These are phyloP conservation scores for Forsythia suspensa DNA, from an alignment of 257 asterid species.

Conservation along the genomic window DNA sequence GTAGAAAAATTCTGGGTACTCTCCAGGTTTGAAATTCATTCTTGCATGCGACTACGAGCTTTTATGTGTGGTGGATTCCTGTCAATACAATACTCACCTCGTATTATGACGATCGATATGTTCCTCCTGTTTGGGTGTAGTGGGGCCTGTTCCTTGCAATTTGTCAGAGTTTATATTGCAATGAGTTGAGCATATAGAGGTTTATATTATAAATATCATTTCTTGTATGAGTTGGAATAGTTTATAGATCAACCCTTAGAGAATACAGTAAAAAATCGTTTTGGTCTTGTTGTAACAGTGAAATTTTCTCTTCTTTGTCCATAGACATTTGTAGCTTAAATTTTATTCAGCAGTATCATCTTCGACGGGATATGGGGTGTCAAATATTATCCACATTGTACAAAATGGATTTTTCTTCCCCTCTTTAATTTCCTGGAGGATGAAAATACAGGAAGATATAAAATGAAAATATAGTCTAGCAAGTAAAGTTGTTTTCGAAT, in stretches of 20 bases:
- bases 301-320: neutral
- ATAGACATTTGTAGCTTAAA: too few relatives aligned
- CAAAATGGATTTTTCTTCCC: neutral
- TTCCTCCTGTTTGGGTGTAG: neutral
- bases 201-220: slow-evolving; percentile 39
- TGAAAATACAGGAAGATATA: too few relatives aligned
- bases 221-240: slow-evolving; percentile 24
- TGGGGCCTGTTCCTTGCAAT: slow-evolving; percentile 7
- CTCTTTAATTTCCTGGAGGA: too few relatives aligned
- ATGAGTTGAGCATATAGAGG: slow-evolving; percentile 33
- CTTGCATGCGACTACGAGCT: slow-evolving; percentile 15
- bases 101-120: slow-evolving; percentile 20
- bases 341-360: neutral
- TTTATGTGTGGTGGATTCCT: neutral
- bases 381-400: neutral
- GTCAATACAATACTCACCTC: slow-evolving; percentile 23
- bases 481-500: too few relatives aligned
- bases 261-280: neutral
- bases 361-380: neutral
- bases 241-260: neutral
- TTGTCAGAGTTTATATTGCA: slow-evolving; percentile 25
- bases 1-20: neutral
- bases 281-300: neutral
- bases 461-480: too few relatives aligned
- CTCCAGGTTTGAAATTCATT: slow-evolving; percentile 27